These are phyloP conservation scores for Apiospora marii DNA, from an alignment of 2,329 filamentous ascomycete genomes.

Conservation along the genomic window DNA sequence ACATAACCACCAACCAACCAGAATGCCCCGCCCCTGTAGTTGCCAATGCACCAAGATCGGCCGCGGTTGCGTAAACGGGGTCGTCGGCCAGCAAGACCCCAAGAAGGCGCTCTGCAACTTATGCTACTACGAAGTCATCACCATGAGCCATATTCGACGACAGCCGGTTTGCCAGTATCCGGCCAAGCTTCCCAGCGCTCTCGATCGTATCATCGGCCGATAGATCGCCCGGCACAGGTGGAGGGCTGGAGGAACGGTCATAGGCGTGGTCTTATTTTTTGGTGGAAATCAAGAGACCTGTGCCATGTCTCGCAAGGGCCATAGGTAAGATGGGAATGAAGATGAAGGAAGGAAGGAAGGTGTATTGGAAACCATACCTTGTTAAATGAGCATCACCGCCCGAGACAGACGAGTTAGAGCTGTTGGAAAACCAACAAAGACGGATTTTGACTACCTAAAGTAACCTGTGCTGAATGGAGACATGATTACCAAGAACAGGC, in stretches of 20 bases:
- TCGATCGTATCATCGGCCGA: background rate
- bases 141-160: background rate
- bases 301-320: background rate
- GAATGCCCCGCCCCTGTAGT: background rate
- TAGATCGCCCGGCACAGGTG: background rate
- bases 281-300: background rate
- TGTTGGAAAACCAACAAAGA: background rate
- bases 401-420: background rate
- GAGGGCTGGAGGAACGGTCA: background rate
- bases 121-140: slow-evolving; percentile 2
- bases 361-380: background rate
- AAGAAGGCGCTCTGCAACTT: slow-evolving; percentile 13
- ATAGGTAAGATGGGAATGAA: background rate
- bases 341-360: background rate
- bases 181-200: background rate
- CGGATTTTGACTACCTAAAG: background rate
- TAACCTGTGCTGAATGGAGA: too few relatives aligned
- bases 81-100: slow-evolving; percentile 2
- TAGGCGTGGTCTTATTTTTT: too few relatives aligned
- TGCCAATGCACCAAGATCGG: background rate
- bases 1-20: background rate
- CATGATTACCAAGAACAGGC: too few relatives aligned
- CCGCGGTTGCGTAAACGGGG: background rate
- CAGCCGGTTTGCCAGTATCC: background rate
- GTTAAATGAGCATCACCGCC: background rate